Percentiles rank a stretch among this genome's conserved stretches.
Evolutionary conservation across 352 stramenopile species (phyloP).

Genomic region (Phytophthora syringae): DNA sequence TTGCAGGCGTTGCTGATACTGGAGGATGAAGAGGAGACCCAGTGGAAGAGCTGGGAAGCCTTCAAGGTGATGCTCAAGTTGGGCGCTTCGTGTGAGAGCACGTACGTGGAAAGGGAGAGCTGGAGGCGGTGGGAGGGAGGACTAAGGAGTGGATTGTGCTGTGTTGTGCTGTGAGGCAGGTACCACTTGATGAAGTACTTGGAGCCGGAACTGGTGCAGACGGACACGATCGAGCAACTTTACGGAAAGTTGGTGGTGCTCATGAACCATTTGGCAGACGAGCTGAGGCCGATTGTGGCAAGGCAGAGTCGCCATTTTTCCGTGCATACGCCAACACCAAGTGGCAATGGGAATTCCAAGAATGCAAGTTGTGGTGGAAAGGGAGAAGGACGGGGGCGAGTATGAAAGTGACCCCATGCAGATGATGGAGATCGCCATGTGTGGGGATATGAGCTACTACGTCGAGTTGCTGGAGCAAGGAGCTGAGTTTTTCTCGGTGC

Average conservation of each 20-base stretch:
- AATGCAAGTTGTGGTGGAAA: constrained; percentile 16
- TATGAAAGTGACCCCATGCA: constrained; percentile 29
- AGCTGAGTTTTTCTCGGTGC: constrained; percentile 79
- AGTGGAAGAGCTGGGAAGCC: constrained; percentile 59
- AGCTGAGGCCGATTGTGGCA: constrained; percentile 57
- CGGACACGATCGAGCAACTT: constrained; percentile 66
- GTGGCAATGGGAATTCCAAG: constrained; percentile 7
- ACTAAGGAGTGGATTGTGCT: neutral
- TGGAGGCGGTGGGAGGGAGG: neutral
- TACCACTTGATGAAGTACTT: constrained; percentile 79
- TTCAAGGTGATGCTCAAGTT: constrained; percentile 67
- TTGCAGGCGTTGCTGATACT: constrained; percentile 48
- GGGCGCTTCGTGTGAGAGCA: constrained; percentile 70
- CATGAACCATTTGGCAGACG: constrained; percentile 62
- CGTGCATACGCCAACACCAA: constrained; percentile 25
- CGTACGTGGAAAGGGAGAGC: constrained; percentile 33
- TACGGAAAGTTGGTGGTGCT: constrained; percentile 67
- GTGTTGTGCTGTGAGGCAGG: too few species aligned
- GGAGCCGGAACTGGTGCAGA: constrained; percentile 53
- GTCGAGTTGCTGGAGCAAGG: constrained; percentile 74
- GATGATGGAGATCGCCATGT: constrained; percentile 47
- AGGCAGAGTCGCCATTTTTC: constrained; percentile 42
- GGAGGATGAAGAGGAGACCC: constrained; percentile 46
- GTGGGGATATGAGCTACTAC: constrained; percentile 79
- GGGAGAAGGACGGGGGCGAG: constrained; percentile 10